Conservation (phyloP, 179 eudicot genomes). For the Beta macrorhiza region DNA sequence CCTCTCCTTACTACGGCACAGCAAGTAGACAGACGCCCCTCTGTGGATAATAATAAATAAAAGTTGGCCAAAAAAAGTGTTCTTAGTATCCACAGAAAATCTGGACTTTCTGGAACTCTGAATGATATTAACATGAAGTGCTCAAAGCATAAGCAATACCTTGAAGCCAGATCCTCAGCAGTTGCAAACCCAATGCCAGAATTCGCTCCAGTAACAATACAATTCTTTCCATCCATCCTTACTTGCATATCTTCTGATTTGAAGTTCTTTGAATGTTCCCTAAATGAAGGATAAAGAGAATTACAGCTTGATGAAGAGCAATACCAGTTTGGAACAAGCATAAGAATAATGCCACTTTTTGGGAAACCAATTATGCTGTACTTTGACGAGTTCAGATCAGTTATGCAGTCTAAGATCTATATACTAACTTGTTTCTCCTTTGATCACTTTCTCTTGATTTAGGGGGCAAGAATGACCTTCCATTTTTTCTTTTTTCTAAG, state of each 20-base stretch:
- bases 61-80: neutral
- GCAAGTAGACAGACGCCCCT: constrained; percentile 86
- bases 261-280: constrained; percentile 81
- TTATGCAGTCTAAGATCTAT: neutral
- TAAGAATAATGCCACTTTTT: neutral
- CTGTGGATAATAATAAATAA: constrained; percentile 34
- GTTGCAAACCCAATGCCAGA: constrained; percentile 87
- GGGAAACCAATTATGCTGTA: neutral
- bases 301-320: neutral
- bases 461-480: neutral
- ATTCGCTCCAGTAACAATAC: constrained; percentile 93
- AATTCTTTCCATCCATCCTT: constrained; percentile 74
- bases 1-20: constrained; percentile 88
- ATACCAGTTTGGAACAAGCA: neutral
- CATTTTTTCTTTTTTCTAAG: neutral
- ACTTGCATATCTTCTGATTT: constrained; percentile 63
- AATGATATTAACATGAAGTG: neutral
- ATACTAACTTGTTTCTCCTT: neutral
- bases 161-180: constrained; percentile 88
- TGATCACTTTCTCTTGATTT: neutral
- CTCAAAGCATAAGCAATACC: constrained; percentile 41
- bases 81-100: neutral
- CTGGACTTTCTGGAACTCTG: neutral
- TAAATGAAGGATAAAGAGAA: constrained; percentile 18
- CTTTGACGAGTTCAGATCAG: neutral